Evolutionary conservation across 148 eudicot species (phyloP).

Genomic region (Simmondsia chinensis): DNA sequence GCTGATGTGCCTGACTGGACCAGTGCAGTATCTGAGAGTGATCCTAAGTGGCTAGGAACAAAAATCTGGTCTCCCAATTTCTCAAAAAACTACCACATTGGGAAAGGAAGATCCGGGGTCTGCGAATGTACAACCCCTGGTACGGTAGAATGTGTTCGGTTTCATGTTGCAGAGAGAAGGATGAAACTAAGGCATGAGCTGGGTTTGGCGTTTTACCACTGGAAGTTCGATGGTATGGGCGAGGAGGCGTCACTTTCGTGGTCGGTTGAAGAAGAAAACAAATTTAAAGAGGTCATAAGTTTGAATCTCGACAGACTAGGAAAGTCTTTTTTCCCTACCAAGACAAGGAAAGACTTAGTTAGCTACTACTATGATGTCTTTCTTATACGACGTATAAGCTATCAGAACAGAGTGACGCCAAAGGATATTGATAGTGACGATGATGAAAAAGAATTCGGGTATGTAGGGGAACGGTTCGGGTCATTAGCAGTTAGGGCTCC

Average conservation of each 20-base stretch:
- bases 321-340: constrained; percentile 36
- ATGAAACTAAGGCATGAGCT: constrained; percentile 46
- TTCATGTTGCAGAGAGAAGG: constrained; percentile 70
- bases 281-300: constrained; percentile 40
- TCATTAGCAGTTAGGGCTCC: constrained; percentile 23
- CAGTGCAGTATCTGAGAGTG: constrained; percentile 33
- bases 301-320: constrained; percentile 14
- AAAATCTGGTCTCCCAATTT: constrained; percentile 51
- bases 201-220: constrained; percentile 44
- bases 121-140: constrained; percentile 51
- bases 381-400: constrained; percentile 44
- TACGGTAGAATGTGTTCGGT: constrained; percentile 59
- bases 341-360: constrained; percentile 44
- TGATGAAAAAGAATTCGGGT: constrained; percentile 60
- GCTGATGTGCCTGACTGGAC: constrained; percentile 69
- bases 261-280: constrained; percentile 59
- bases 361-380: constrained; percentile 79
- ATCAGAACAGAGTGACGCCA: constrained; percentile 81
- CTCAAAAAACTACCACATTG: constrained; percentile 12
- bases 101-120: constrained; percentile 27
- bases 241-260: constrained; percentile 85
- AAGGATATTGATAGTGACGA: constrained; percentile 63
- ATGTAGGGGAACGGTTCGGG: constrained; percentile 54
- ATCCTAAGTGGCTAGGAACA: constrained; percentile 82
- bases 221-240: constrained; percentile 77